These are phyloP conservation scores for Neurospora africana DNA, from an alignment of 495 filamentous ascomycete genomes.

Conservation along the genomic window DNA sequence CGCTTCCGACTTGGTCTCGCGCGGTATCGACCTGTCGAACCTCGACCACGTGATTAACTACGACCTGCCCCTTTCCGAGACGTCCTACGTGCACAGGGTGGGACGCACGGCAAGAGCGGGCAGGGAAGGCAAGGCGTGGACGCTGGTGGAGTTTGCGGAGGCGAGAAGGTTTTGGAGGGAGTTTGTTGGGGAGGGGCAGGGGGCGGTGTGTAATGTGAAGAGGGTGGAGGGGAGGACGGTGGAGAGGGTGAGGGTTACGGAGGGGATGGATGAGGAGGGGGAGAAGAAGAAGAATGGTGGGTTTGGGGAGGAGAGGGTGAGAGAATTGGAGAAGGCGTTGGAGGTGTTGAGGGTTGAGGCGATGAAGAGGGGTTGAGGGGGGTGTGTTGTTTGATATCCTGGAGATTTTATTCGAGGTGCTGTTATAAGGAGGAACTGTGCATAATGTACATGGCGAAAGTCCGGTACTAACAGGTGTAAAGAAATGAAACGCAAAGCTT, in stretches of 20 bases:
- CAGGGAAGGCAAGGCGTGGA: slow-evolving; percentile 68
- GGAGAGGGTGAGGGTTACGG: slow-evolving; percentile 16
- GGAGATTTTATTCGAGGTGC: no score
- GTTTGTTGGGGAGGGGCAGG: slow-evolving; percentile 44
- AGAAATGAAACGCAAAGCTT: no score
- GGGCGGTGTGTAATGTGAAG: slow-evolving; percentile 11
- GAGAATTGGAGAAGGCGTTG: slow-evolving; percentile 52
- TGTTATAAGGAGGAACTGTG: no score
- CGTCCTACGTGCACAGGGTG: slow-evolving; percentile 84
- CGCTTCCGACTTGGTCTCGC: slow-evolving; percentile 82
- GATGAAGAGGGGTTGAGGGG: slow-evolving; percentile 9
- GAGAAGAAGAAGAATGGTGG: slow-evolving; percentile 20
- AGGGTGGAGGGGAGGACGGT: slow-evolving; percentile 11
- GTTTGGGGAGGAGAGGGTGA: slow-evolving; percentile 40
- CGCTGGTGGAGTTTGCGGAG: slow-evolving; percentile 65
- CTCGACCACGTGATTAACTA: slow-evolving; percentile 88
- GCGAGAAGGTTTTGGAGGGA: slow-evolving; percentile 80
- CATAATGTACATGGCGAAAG: no score
- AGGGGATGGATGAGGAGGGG: slow-evolving; percentile 20
- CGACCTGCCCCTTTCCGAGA: slow-evolving; percentile 71
- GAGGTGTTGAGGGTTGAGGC: slow-evolving; percentile 39
- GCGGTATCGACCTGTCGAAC: slow-evolving; percentile 76
- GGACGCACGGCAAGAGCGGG: slow-evolving; percentile 85
- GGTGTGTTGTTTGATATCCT: no score
- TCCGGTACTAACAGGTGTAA: no score